Base-by-base conservation (phyloP, 1,284 basidiomycete genomes). In the Dichomitus squalens region DNA sequence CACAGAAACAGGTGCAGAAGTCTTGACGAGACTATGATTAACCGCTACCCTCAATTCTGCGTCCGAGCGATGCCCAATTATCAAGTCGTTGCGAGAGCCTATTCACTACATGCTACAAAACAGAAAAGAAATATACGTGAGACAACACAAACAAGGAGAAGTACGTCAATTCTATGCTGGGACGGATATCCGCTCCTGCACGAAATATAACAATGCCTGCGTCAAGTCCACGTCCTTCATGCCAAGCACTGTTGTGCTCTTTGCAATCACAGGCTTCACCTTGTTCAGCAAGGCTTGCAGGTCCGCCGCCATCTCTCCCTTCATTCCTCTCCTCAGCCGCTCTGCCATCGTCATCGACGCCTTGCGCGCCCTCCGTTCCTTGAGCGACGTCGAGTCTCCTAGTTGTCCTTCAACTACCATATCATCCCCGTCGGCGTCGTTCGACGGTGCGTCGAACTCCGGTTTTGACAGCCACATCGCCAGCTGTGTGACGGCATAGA, bases 401-500 rank as follows among this genome's bases (percentile, higher is more conserved):
- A 58, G 53, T 49, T 55, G 55, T 23, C 52, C 53, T 18, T 69
- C 72, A 35, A 63, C 58, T 41, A 55, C 73, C 76, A 58, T 68
- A 16, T 76, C 75, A 31, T 81, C 80, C 27, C 55, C 77, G 62
- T 71, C 80, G 57, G 68, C 77, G 29, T 83, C 81, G 38, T 64
- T 64, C 21, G 73, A 56, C 3, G 73, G 69, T 4, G 64, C 68
- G 50, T 88, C 87, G 62, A 83, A 79, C 54, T 88, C 87, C 4
- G 87, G 86, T 65, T 85, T 88, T 27, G 80, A 81, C 12, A 91
- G 74, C 81, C 89, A 91, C 77, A 89, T 81, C 7, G 82, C 85
- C 29, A 95, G 80, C 67, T 95, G 93, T 1, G 90, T 90, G 27
- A 85, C 81, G 1, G 85, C 80, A 66, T 93, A 92, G n/a, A 91